These are phyloP conservation scores for Botrytis fabae DNA, from an alignment of 2,329 filamentous ascomycete species.

Conservation along the genomic window DNA sequence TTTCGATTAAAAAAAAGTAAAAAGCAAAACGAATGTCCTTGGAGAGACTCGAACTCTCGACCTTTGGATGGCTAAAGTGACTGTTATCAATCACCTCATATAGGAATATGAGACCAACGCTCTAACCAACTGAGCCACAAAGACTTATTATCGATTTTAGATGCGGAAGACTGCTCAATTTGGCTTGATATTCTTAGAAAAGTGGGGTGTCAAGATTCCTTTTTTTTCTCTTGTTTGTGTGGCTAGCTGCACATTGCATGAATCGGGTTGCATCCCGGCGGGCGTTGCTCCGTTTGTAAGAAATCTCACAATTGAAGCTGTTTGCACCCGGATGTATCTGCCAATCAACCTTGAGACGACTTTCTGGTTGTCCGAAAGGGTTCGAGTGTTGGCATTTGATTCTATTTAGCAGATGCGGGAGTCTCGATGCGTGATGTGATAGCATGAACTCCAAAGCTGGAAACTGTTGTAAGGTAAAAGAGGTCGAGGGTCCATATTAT, in stretches of 20 bases:
- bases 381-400: not conserved
- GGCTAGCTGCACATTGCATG: not conserved
- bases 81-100: constrained; percentile 12
- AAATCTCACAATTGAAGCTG: not conserved
- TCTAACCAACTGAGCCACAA: constrained; percentile 48
- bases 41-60: constrained; percentile 53
- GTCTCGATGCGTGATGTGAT: not conserved
- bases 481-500: not conserved
- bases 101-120: constrained; percentile 45
- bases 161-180: fast-evolving
- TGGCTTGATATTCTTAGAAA: fast-evolving
- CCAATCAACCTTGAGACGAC: not conserved
- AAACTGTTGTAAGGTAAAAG: not conserved
- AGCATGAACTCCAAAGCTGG: not conserved
- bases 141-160: constrained; percentile 33
- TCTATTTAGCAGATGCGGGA: not conserved
- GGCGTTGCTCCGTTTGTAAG: not conserved
- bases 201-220: not conserved
- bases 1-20: not conserved
- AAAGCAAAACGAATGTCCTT: constrained; percentile 40
- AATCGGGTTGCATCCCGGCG: not conserved
- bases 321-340: not conserved
- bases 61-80: constrained; percentile 44
- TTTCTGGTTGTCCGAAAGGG: not conserved
- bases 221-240: not conserved